Evolutionary conservation across 345 rosid genomes (phyloP), one percentile per base, ranked within the genome.

Genomic region (Rubroshorea leprosula): DNA sequence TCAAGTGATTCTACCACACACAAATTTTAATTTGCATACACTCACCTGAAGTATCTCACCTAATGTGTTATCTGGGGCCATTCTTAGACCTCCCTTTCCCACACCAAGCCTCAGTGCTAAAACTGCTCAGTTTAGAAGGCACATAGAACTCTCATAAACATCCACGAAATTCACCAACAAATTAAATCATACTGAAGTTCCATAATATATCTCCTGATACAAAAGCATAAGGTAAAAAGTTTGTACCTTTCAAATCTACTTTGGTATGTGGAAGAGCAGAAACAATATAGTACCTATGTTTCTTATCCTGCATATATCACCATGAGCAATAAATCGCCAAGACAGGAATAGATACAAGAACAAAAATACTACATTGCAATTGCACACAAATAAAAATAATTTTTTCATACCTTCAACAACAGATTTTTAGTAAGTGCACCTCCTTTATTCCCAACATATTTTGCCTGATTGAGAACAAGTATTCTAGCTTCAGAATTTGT

Each of bases 31-130:
- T 43, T 14, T n/a, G 44, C 14, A 14, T 66, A 60, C 63, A 58
- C 76, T 51, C 60, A 86, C 94, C 96, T 93, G 83, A 67, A 93
- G 87, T 58, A 86, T 82, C 72, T 84, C 80, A 54, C 73, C 61
- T 65, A 89, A 63, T 74, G 96, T 86, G 69, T 93, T 91, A 71
- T 89, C 91, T 29, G 91, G 90, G 73, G 97, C 97, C 96, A 93
- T 87, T 79, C 94, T 79, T 63, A 86, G 39, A 55, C 96, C 97
- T 60, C 88, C 96, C 74, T 93, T 92, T 23, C 99, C 99, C 63
- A 93, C 65, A 68, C 99, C 99, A 54, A 89, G 89, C 80, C 97
- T 80, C 65, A 85, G 97, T 62, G 97, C 84, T 63, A 89, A 80
- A 74, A 89, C 97, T 89, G 86, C 72, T 64, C 60, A 54, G 50